A percentile compares a stretch with the other conserved stretches of the same genome.
Conservation (phyloP, 2,329 filamentous ascomycete genomes). For the Xylariaceae sp. region DNA sequence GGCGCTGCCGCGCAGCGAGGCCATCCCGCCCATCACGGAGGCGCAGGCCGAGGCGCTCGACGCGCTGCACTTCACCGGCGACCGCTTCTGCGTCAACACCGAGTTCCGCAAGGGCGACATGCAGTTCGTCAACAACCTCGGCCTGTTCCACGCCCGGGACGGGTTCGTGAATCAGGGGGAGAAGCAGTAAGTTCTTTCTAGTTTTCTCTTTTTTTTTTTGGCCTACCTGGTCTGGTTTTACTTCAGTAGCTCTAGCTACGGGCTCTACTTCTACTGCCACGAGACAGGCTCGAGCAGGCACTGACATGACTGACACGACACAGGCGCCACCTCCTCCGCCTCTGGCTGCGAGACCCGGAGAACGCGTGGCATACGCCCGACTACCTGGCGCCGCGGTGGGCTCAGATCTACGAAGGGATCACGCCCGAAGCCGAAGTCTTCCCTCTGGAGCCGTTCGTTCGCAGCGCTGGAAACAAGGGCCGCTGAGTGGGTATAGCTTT, state of each 20-base stretch:
- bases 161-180: conserved; percentile 37
- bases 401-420: conserved; percentile 44
- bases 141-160: conserved; percentile 44
- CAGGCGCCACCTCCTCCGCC: conserved; percentile 39
- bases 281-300: too few relatives aligned
- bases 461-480: conserved; percentile 29
- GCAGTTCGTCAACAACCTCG: conserved; percentile 48
- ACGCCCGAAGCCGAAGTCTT: conserved; percentile 45
- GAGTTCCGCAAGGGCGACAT: conserved; percentile 45
- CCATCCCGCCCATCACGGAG: conserved; percentile 50
- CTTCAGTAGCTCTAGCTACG: too few relatives aligned
- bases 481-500: too few relatives aligned
- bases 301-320: conserved; percentile 15
- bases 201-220: conserved; percentile 1
- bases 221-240: conserved; percentile 24
- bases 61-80: conserved; percentile 40
- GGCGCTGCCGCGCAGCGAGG: conserved; percentile 40
- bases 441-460: conserved; percentile 45
- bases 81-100: conserved; percentile 37
- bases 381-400: conserved; percentile 39
- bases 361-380: conserved; percentile 40
- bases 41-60: conserved; percentile 47
- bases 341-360: conserved; percentile 44
- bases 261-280: too few relatives aligned
- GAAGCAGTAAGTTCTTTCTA: conserved; percentile 30